Conservation (phyloP, 805 yeast species). For the Ogataea glucozyma region DNA sequence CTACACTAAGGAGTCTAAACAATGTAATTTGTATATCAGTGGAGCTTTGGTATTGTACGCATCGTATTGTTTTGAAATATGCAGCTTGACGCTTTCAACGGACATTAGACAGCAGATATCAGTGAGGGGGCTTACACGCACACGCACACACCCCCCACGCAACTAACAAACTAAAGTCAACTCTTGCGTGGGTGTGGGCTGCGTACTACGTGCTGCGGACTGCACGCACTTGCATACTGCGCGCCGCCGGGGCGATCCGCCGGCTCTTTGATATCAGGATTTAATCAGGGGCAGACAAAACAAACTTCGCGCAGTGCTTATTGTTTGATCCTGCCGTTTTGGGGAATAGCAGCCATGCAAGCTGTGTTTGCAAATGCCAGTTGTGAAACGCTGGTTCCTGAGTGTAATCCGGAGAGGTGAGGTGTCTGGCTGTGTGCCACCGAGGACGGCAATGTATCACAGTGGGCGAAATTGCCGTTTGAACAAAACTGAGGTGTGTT, state of each 20-base stretch:
- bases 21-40: constrained; percentile 2
- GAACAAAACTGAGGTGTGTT: too few species aligned
- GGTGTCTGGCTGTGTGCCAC: neutral
- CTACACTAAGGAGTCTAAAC: neutral
- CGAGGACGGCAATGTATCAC: too few species aligned
- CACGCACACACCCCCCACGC: too few species aligned
- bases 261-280: constrained; percentile 2
- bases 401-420: neutral
- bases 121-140: neutral
- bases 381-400: neutral
- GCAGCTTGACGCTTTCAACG: constrained; percentile 2
- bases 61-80: neutral
- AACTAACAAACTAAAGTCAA: too few species aligned
- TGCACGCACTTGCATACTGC: too few species aligned
- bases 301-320: neutral
- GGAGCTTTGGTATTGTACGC: constrained; percentile 3
- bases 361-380: neutral
- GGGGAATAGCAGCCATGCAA: neutral
- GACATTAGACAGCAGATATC: neutral
- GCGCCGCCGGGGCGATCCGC: too few species aligned
- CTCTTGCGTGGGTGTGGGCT: neutral
- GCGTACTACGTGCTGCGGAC: too few species aligned
- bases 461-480: too few species aligned
- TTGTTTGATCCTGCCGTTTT: neutral
- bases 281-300: constrained; percentile 2